Base-by-base conservation (phyloP, 495 filamentous ascomycete species). In the Umbilicaria muhlenbergii region DNA sequence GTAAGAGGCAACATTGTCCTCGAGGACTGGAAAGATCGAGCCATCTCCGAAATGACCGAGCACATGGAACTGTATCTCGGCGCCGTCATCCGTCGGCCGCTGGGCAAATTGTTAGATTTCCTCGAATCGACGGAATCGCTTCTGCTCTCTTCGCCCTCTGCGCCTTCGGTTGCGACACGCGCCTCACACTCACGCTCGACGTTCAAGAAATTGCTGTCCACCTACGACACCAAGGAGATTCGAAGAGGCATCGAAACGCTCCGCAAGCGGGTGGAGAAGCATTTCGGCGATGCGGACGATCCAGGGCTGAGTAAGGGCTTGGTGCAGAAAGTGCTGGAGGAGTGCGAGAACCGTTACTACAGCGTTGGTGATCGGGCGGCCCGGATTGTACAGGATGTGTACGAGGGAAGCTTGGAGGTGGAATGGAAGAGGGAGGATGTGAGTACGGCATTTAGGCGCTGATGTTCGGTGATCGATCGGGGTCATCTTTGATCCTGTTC, bases 231-330 rank as follows among this genome's bases (percentile, higher is more conserved):
- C 13, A 84, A 83, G 60, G 88, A 94, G 58, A 69, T 95, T 34
- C 69, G 78, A 34, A 80, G 82, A 45, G 89, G 89, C 5, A 77
- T 93, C 43, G 87, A 94, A 46, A 72, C 81, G 47, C 67, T 96
- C 24, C 76, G 78, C 57, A 92, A 91, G 63, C 71, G 89, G 24
- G 83, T 96, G 3, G 87, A 95, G 61, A 96, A 96, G 60, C 89
- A 96, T 60, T 95, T 95, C 62, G 85, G 82, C 17, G 85, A 91
- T 36, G 83, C 77, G 4, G 85, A 88, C 49, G 84, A 89, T 49
- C 45, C 62, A 14, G 66, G 62, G n/a, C 58, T 83, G 34, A 80
- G 73, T 51, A 68, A 75, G 12, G 74, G 73, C 33, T 62, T 96
- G 28, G 83, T 94, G 35, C 62, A 65, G 32, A 78, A 81, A 59